Evolutionary conservation across 2,329 filamentous ascomycete species (phyloP), one percentile per base, ranked within the genome.

Genomic region (Claviceps capensis): DNA sequence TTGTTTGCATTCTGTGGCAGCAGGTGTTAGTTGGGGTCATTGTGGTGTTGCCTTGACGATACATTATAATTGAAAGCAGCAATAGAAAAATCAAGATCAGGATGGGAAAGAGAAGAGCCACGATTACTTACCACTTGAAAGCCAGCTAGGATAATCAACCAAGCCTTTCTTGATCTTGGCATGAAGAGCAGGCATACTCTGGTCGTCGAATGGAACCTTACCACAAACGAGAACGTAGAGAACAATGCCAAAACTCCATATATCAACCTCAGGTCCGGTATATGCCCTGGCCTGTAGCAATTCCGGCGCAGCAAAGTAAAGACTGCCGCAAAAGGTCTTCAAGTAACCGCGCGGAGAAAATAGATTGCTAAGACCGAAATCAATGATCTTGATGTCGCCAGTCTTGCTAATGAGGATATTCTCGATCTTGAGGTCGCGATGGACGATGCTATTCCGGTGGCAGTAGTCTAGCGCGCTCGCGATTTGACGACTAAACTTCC

Each of bases 341-440:
- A 97, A 77, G 56, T 94, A 84, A 55, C 79, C 80, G 45, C 83
- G 77, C 0, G 93, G 93, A 6, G 88, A 84, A 68, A 96, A 98
- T 4, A 97, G 79, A 62, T 98, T 98, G 72, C 91, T 97, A 51
- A 98, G 75, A 34, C 91, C 93, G 67, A 98, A 98, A 65, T 98
- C 93, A 60, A 98, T 98, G 61, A 98, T 97, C 67, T 97, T 97
- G 69, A 98, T 98, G 65, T 98, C 93, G 42, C 93, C 93, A 2
- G 87, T 96, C 74, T 97, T 97, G 75, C 89, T 96, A 71, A 98
- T 98, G 55, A 98, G 79, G 51, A 98, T 98, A 65, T 98, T 98
- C 68, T 97, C 93, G 59, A 98, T 98, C 75, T 98, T 98, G 58
- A 98, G 71, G 65, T 98, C 93, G 49, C 93, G 83, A 67, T 98